These are phyloP conservation scores for Colletotrichum euphorbiae DNA, from an alignment of 2,329 filamentous ascomycete genomes.

Conservation along the genomic window DNA sequence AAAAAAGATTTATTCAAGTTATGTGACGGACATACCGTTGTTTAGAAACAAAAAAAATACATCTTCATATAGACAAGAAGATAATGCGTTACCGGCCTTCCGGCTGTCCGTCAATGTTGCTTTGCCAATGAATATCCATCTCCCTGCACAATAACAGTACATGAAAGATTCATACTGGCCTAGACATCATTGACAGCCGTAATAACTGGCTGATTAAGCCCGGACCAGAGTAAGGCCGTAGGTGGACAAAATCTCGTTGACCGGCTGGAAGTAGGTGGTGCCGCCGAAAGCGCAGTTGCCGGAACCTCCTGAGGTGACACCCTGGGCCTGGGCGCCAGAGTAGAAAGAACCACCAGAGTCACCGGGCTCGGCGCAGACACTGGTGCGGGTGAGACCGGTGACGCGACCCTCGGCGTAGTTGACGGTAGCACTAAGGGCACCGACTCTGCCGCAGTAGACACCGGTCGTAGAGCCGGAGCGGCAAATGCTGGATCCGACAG, in stretches of 20 bases:
- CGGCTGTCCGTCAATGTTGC: too few relatives aligned
- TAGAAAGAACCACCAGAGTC: slow-evolving; percentile 56
- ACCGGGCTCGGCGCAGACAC: slow-evolving; percentile 55
- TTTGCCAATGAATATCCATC: too few relatives aligned
- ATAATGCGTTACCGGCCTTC: too few relatives aligned
- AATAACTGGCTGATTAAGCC: slow-evolving; percentile 32
- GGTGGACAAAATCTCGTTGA: slow-evolving; percentile 54
- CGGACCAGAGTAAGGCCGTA: slow-evolving; percentile 49
- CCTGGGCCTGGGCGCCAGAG: slow-evolving; percentile 55
- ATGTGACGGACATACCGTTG: too few relatives aligned
- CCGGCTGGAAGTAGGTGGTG: slow-evolving; percentile 55
- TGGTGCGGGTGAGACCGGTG: slow-evolving; percentile 54
- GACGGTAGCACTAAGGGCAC: slow-evolving; percentile 50
- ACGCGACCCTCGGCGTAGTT: slow-evolving; percentile 53
- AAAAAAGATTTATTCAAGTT: too few relatives aligned
- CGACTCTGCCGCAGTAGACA: slow-evolving; percentile 53
- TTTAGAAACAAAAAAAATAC: too few relatives aligned
- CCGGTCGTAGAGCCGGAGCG: slow-evolving; percentile 56
- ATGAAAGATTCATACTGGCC: not conserved
- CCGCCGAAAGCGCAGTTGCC: slow-evolving; percentile 53
- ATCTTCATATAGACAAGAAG: too few relatives aligned
- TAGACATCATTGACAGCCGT: slow-evolving; percentile 1
- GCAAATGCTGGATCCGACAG: slow-evolving; percentile 52
- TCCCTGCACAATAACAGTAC: too few relatives aligned
- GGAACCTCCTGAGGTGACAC: slow-evolving; percentile 55